phyloP scores from a whole-genome alignment of 768 basidiomycete species.

The Cyclocybe aegerita region DNA sequence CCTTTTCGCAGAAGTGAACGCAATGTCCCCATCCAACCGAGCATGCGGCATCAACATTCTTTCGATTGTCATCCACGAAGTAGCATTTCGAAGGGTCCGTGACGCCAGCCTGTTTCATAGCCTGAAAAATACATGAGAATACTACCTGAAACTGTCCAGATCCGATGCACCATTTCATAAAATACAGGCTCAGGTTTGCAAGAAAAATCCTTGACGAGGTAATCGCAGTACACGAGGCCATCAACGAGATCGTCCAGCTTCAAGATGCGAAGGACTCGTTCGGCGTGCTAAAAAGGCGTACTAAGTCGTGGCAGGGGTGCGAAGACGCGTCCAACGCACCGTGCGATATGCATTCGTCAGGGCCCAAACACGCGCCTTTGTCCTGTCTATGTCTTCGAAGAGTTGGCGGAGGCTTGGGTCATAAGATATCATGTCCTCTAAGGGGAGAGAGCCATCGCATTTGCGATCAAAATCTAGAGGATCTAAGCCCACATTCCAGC shows the following conservation, averaged over 20 bases:
- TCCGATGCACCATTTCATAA: constrained; percentile 52
- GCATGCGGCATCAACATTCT: constrained; percentile 68
- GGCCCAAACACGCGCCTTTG: constrained; percentile 79
- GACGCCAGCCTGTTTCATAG: constrained; percentile 59
- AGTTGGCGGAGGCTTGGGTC: constrained; percentile 62
- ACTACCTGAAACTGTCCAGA: not conserved
- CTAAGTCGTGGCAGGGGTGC: constrained; percentile 8
- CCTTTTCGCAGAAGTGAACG: constrained; percentile 75
- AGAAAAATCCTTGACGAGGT: constrained; percentile 58
- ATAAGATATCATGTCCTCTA: constrained; percentile 76
- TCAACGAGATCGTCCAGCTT: constrained; percentile 71
- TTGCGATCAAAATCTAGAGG: constrained; percentile 81
- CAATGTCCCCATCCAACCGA: constrained; percentile 70
- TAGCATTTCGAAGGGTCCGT: constrained; percentile 69
- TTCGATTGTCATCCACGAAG: constrained; percentile 77
- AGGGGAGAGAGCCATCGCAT: constrained; percentile 81
- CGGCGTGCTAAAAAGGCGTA: constrained; percentile 60
- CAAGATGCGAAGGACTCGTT: constrained; percentile 75
- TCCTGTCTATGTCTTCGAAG: constrained; percentile 76
- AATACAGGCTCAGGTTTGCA: constrained; percentile 83
- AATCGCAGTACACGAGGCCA: constrained; percentile 80
- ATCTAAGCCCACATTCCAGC: constrained; percentile 36
- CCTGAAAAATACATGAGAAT: constrained; percentile 38
- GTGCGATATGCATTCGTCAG: constrained; percentile 82
- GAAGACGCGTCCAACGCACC: constrained; percentile 36